A percentile compares a stretch with the other conserved stretches of the same genome.
These are phyloP conservation scores for Betula pendula DNA, from an alignment of 306 rosid genomes.

Conservation along the genomic window DNA sequence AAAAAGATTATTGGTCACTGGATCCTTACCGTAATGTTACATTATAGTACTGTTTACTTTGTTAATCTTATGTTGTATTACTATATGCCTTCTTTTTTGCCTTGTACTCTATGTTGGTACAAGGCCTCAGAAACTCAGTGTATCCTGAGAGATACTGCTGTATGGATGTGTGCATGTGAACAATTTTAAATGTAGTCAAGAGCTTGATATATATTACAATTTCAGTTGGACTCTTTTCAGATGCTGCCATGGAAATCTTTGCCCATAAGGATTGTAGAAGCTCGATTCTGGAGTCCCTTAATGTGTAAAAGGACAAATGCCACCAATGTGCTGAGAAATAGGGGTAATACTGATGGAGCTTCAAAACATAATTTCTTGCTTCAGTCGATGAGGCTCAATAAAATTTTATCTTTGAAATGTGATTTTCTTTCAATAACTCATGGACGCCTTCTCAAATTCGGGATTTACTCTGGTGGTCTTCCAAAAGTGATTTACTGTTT, in stretches of 20 bases:
- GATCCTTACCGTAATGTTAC: background rate
- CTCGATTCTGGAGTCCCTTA: slow-evolving; percentile 16
- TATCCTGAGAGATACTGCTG: background rate
- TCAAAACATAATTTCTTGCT: slow-evolving; percentile 35
- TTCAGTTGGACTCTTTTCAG: slow-evolving; percentile 38
- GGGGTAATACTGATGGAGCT: slow-evolving; percentile 19
- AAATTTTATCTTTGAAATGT: slow-evolving; percentile 24
- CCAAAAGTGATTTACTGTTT: slow-evolving; percentile 33
- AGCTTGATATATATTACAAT: background rate
- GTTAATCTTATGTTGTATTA: too few species aligned
- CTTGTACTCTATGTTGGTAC: background rate
- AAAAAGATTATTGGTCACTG: background rate
- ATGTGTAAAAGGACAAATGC: slow-evolving; percentile 9
- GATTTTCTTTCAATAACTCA: slow-evolving; percentile 41
- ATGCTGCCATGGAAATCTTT: slow-evolving; percentile 39
- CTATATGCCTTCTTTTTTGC: background rate
- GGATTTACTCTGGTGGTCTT: slow-evolving; percentile 33
- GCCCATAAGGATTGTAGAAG: slow-evolving; percentile 28
- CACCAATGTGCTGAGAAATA: slow-evolving; percentile 9
- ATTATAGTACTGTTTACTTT: background rate
- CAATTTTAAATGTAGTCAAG: background rate
- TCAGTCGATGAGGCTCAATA: slow-evolving; percentile 29
- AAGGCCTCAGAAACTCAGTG: background rate
- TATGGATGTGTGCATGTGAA: background rate
- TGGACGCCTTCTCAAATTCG: slow-evolving; percentile 32